A percentile compares a stretch with the other conserved stretches of the same genome.
phyloP scores from a whole-genome alignment of 1,284 basidiomycete genomes.

The Trichosporon ovoides region DNA sequence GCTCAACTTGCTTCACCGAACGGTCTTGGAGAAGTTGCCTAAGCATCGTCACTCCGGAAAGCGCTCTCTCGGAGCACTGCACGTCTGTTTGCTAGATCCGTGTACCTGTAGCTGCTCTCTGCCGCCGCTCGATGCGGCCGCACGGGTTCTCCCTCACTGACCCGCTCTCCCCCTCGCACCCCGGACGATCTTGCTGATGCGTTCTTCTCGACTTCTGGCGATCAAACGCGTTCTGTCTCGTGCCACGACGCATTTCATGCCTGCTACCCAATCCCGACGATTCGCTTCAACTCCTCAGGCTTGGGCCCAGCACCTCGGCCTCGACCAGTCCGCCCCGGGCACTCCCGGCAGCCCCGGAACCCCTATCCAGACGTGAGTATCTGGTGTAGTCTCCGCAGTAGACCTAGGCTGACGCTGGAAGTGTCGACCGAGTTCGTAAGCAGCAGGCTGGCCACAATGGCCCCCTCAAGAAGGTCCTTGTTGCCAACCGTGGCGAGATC shows the following conservation, averaged over 20 bases:
- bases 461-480: constrained; percentile 85
- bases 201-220: constrained; percentile 1
- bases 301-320: constrained; percentile 39
- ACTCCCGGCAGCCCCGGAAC: constrained; percentile 29
- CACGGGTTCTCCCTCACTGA: neutral
- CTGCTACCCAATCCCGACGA: neutral
- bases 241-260: neutral
- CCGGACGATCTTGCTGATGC: constrained; percentile 3
- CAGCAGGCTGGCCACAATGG: constrained; percentile 87
- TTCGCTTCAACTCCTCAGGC: constrained; percentile 19
- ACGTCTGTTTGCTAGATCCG: neutral
- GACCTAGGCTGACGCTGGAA: constrained; percentile 47
- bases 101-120: neutral
- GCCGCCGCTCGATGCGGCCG: neutral
- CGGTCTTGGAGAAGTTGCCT: neutral
- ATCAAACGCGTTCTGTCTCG: neutral
- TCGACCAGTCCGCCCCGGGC: constrained; percentile 31
- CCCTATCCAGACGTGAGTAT: constrained; percentile 37
- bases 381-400: neutral
- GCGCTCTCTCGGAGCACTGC: neutral
- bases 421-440: constrained; percentile 83
- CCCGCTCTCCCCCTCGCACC: neutral
- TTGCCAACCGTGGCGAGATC: constrained; percentile 98
- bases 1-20: neutral
- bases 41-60: neutral